Conservation (phyloP, 768 basidiomycete genomes). For the Termitomyces sp. region DNA sequence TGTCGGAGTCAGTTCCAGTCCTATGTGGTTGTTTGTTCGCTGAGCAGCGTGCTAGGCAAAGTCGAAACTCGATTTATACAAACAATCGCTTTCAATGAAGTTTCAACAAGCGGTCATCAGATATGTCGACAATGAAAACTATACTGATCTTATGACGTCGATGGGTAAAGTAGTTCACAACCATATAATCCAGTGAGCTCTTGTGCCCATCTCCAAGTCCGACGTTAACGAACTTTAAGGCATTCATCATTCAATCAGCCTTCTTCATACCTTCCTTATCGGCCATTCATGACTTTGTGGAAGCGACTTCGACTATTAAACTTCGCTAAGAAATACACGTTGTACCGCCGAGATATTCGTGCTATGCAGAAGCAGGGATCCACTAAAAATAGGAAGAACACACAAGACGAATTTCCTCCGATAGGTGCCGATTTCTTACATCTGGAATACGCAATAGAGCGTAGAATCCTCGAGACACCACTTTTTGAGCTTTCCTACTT, state of each 20-base stretch:
- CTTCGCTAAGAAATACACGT: constrained; percentile 33
- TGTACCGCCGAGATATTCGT: constrained; percentile 29
- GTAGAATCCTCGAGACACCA: constrained; percentile 76
- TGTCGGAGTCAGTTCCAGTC: constrained; percentile 53
- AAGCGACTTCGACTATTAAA: constrained; percentile 44
- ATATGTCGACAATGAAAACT: constrained; percentile 74
- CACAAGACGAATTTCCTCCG: constrained; percentile 53
- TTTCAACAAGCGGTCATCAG: constrained; percentile 65
- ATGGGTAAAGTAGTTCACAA: constrained; percentile 63
- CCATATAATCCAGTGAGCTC: constrained; percentile 46
- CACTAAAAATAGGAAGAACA: constrained; percentile 19
- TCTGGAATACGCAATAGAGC: constrained; percentile 86
- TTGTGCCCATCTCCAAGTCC: neutral
- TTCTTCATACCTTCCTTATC: constrained; percentile 33
- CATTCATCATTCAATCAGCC: constrained; percentile 28
- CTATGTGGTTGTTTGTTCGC: neutral
- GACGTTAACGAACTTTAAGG: constrained; percentile 16
- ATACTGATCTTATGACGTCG: constrained; percentile 59
- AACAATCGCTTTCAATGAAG: constrained; percentile 69
- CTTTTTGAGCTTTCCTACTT: constrained; percentile 83
- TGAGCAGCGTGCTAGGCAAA: constrained; percentile 50
- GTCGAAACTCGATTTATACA: constrained; percentile 81
- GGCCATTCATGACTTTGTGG: constrained; percentile 52
- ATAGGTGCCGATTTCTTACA: constrained; percentile 52
- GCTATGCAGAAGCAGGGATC: constrained; percentile 17